Percentiles rank a stretch among this genome's conserved stretches.
phyloP scores from a whole-genome alignment of 2,329 filamentous ascomycete genomes.

The Cercospora citrullina region DNA sequence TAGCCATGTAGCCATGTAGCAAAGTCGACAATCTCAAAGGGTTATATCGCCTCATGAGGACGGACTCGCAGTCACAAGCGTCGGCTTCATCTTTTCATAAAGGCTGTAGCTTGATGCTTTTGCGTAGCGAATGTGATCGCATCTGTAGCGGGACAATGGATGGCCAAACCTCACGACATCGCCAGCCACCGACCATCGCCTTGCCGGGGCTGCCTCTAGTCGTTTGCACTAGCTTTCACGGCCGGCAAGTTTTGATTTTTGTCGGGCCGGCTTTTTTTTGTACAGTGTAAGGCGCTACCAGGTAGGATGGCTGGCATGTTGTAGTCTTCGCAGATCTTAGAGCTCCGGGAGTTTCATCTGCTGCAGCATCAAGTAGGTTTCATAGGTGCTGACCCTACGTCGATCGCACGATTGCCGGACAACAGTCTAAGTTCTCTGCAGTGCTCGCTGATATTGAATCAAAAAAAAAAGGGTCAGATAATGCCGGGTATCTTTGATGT shows the following conservation, averaged over 20 bases:
- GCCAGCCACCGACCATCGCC: background rate
- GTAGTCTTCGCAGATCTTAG: background rate
- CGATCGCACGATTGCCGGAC: background rate
- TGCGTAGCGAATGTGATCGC: background rate
- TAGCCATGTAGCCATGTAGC: background rate
- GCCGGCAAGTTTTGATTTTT: background rate
- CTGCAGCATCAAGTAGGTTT: background rate
- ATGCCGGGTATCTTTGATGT: slow-evolving; percentile 1
- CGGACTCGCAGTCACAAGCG: background rate
- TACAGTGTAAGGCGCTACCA: background rate
- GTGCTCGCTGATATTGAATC: background rate
- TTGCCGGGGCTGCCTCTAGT: background rate
- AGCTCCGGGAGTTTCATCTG: background rate
- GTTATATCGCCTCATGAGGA: background rate
- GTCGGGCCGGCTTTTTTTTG: background rate
- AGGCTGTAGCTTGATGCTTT: background rate
- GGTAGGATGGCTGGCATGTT: background rate
- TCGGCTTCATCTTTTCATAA: background rate
- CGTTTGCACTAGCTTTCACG: background rate
- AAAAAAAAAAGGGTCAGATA: background rate
- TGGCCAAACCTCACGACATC: background rate
- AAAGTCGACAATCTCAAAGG: background rate
- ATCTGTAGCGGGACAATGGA: too few species aligned
- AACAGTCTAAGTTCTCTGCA: background rate
- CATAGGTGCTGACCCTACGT: background rate